phyloP scores from a whole-genome alignment of 2,329 filamentous ascomycete species.

The Geoglossum cookeanum region DNA sequence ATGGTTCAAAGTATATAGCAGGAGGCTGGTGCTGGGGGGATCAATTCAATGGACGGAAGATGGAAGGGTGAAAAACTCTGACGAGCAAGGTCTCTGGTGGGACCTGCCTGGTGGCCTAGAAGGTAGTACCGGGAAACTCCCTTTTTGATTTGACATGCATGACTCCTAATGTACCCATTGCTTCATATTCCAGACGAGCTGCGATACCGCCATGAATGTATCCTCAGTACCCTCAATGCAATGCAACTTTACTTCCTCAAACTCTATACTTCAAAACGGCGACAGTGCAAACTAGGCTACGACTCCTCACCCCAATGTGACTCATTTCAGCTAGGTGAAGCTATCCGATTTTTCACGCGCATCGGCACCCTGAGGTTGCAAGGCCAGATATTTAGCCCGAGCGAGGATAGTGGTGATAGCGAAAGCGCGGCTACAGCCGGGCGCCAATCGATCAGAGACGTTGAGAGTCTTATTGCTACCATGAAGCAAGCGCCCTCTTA shows the following conservation, averaged over 20 bases:
- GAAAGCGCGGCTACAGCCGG: conserved; percentile 13
- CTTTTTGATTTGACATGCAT: background rate
- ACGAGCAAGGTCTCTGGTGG: conserved; percentile 41
- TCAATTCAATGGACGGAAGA: conserved; percentile 35
- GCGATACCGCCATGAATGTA: conserved; percentile 41
- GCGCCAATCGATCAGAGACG: conserved; percentile 36
- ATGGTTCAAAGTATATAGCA: conserved; percentile 41
- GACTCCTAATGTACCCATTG: conserved; percentile 6
- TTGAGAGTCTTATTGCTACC: conserved; percentile 38
- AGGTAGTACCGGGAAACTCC: conserved; percentile 20
- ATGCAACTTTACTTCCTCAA: conserved; percentile 47
- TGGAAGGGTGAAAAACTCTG: conserved; percentile 16
- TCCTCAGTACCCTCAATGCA: conserved; percentile 50
- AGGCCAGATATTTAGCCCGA: conserved; percentile 22
- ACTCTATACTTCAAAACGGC: conserved; percentile 46
- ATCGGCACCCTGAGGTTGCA: conserved; percentile 40
- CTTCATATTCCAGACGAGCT: conserved; percentile 36
- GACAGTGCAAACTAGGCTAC: conserved; percentile 56
- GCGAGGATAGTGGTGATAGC: conserved; percentile 17
- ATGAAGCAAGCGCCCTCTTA: conserved; percentile 51
- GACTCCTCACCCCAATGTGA: conserved; percentile 55
- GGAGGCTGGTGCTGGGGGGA: conserved; percentile 46
- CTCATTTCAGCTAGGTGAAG: conserved; percentile 60
- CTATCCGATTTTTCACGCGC: conserved; percentile 48
- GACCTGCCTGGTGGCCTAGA: conserved; percentile 50